Evolutionary conservation across 495 filamentous ascomycete genomes (phyloP).

Genomic region (Talaromyces wortmannii): DNA sequence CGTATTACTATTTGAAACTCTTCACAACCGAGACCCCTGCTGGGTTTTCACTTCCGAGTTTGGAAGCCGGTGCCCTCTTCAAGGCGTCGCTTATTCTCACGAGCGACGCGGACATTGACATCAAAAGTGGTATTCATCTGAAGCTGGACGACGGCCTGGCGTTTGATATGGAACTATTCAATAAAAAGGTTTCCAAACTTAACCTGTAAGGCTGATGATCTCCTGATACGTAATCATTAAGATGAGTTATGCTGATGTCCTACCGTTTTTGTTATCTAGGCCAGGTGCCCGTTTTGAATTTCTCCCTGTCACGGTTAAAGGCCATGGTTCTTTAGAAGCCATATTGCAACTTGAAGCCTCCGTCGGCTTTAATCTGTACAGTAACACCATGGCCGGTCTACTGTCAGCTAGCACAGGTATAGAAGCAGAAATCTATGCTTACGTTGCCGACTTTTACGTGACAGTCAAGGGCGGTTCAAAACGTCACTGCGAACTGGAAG

Average conservation of each 20-base stretch:
- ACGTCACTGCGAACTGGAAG: slow-evolving; percentile 30
- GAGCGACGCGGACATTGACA: slow-evolving; percentile 35
- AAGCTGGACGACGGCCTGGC: slow-evolving; percentile 38
- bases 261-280: slow-evolving; percentile 10
- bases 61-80: slow-evolving; percentile 33
- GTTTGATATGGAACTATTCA: slow-evolving; percentile 36
- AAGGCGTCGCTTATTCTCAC: slow-evolving; percentile 41
- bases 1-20: slow-evolving; percentile 40
- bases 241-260: neutral
- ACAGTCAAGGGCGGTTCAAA: slow-evolving; percentile 29
- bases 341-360: slow-evolving; percentile 36
- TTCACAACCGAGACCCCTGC: slow-evolving; percentile 34
- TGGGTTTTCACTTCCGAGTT: slow-evolving; percentile 29
- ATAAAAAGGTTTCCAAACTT: slow-evolving; percentile 34
- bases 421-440: slow-evolving; percentile 36
- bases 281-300: slow-evolving; percentile 48
- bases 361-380: slow-evolving; percentile 31
- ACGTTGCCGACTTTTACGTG: slow-evolving; percentile 46
- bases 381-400: slow-evolving; percentile 1
- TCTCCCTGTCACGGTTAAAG: slow-evolving; percentile 42
- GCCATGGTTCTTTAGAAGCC: slow-evolving; percentile 28
- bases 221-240: neutral
- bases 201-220: slow-evolving; percentile 24
- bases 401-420: slow-evolving; percentile 29
- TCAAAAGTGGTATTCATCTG: slow-evolving; percentile 45